These are phyloP conservation scores for Stromatinia cepivora DNA, from an alignment of 2,329 filamentous ascomycete genomes.

Conservation along the genomic window DNA sequence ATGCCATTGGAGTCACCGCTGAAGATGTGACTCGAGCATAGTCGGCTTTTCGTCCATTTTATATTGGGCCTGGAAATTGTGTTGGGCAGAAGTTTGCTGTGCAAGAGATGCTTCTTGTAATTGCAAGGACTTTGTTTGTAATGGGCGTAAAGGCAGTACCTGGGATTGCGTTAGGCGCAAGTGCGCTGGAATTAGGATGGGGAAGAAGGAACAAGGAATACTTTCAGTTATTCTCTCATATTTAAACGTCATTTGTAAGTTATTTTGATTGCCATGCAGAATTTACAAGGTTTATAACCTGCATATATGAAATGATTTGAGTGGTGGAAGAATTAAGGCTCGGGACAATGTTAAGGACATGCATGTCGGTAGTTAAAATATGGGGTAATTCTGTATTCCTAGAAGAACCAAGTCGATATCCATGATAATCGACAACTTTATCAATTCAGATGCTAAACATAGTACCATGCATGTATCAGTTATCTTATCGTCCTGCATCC, in stretches of 20 bases:
- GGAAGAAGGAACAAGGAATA: neutral
- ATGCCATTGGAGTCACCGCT: conserved; percentile 18
- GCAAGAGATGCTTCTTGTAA: conserved; percentile 24
- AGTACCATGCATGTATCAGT: neutral
- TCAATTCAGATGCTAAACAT: neutral
- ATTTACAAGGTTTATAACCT: neutral
- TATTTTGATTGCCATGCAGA: neutral
- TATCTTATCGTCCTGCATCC: neutral
- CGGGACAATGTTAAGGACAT: conserved; percentile 8
- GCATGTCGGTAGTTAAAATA: conserved; percentile 1
- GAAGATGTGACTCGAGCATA: conserved; percentile 24
- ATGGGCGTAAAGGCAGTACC: neutral
- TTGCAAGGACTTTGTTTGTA: conserved; percentile 5
- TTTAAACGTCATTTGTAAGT: neutral
- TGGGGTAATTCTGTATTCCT: neutral
- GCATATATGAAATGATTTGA: neutral
- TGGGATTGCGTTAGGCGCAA: neutral
- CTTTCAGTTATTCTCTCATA: neutral
- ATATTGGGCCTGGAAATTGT: conserved; percentile 24
- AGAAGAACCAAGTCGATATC: neutral
- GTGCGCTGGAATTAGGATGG: neutral
- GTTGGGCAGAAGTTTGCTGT: conserved; percentile 27
- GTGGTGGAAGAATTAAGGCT: conserved; percentile 15
- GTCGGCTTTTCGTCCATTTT: conserved; percentile 24
- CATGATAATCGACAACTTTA: no score